Evolutionary conservation across 2,329 filamentous ascomycete genomes (phyloP).

Genomic region (Talaromyces sp.): DNA sequence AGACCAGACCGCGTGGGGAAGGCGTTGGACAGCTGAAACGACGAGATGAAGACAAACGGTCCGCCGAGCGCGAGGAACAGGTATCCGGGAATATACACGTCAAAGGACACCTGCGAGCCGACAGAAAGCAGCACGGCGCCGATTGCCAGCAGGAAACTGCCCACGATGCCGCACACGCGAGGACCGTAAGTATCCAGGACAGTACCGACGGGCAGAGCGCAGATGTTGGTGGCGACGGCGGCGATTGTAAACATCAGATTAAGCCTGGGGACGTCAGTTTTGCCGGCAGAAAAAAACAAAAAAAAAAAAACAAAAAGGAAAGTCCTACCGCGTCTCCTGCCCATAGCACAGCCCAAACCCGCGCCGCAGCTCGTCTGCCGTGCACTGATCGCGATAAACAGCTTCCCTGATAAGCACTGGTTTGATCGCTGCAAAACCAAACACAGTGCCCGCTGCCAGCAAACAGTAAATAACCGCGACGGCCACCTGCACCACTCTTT

Average conservation of each 20-base stretch:
- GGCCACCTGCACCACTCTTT: constrained; percentile 63
- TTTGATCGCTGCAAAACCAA: constrained; percentile 81
- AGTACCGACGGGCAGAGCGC: constrained; percentile 76
- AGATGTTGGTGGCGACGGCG: constrained; percentile 82
- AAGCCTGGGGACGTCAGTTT: constrained; percentile 42
- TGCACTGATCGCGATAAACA: constrained; percentile 64
- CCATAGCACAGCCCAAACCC: constrained; percentile 51
- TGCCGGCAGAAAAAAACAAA: background rate
- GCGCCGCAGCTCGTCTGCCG: constrained; percentile 45
- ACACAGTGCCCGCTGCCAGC: constrained; percentile 72
- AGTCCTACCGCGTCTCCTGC: constrained; percentile 48
- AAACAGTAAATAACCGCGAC: constrained; percentile 68
- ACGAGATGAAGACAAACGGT: constrained; percentile 75
- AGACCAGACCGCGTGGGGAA: constrained; percentile 72
- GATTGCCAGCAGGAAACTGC: constrained; percentile 60
- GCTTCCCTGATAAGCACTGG: constrained; percentile 70
- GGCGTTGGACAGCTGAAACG: constrained; percentile 78
- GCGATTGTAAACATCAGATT: constrained; percentile 93
- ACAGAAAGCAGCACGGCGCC: constrained; percentile 72
- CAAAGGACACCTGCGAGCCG: constrained; percentile 60
- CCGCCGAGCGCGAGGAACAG: constrained; percentile 72
- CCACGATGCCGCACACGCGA: constrained; percentile 66
- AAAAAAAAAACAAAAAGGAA: background rate
- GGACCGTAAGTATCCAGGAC: constrained; percentile 81
- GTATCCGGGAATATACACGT: constrained; percentile 70